These are phyloP conservation scores for Holtermannia corniformis DNA, from an alignment of 768 basidiomycete genomes.

Conservation along the genomic window DNA sequence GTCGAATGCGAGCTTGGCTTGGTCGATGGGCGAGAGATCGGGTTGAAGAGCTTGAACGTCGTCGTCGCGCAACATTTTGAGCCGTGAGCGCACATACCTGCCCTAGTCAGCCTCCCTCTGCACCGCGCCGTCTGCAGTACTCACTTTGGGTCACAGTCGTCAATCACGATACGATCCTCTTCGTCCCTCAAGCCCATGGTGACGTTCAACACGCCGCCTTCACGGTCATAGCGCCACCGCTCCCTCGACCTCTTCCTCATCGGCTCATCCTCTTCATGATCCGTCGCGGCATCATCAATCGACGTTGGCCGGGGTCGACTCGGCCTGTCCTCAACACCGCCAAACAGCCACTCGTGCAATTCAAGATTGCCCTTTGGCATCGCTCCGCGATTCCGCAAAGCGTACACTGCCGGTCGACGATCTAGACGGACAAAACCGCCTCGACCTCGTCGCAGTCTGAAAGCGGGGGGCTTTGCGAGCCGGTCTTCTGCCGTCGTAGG, in stretches of 20 bases:
- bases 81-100: constrained; percentile 32
- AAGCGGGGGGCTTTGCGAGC: constrained; percentile 42
- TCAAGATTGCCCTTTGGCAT: constrained; percentile 3
- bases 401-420: constrained; percentile 45
- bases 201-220: constrained; percentile 35
- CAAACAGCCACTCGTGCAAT: constrained; percentile 21
- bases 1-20: constrained; percentile 18
- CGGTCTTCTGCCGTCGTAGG: constrained; percentile 37
- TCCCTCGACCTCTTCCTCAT: constrained; percentile 36
- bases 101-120: neutral
- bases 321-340: constrained; percentile 6
- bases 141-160: constrained; percentile 41
- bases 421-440: constrained; percentile 71
- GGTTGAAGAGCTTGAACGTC: constrained; percentile 31
- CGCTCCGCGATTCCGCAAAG: constrained; percentile 7
- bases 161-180: constrained; percentile 41
- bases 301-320: constrained; percentile 16
- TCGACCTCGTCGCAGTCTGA: constrained; percentile 71
- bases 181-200: constrained; percentile 38
- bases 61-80: constrained; percentile 21
- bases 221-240: constrained; percentile 41
- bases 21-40: constrained; percentile 15
- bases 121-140: neutral
- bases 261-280: constrained; percentile 19
- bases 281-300: constrained; percentile 22